These are phyloP conservation scores for Cucumis hystrix DNA, from an alignment of 306 rosid species.

Conservation along the genomic window DNA sequence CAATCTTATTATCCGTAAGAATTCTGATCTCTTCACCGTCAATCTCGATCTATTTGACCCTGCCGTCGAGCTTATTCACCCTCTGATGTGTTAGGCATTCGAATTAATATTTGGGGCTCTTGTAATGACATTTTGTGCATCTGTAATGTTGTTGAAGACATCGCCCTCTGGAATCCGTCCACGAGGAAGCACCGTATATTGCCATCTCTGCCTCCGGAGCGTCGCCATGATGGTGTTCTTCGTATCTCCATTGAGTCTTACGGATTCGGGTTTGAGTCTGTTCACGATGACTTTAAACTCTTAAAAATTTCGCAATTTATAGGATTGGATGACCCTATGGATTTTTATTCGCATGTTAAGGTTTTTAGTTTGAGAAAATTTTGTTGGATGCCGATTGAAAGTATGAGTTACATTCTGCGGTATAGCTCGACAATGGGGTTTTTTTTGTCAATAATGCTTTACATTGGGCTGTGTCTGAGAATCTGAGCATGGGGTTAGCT, in stretches of 20 bases:
- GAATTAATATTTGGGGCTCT: slow-evolving; percentile 42
- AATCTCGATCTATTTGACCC: slow-evolving; percentile 13
- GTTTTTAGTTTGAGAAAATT: slow-evolving; percentile 33
- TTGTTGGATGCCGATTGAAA: slow-evolving; percentile 31
- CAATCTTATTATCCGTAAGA: slow-evolving; percentile 25
- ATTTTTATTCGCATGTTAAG: slow-evolving; percentile 30
- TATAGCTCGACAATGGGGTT: slow-evolving; percentile 45
- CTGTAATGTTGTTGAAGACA: slow-evolving; percentile 62
- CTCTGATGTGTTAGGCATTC: slow-evolving; percentile 74
- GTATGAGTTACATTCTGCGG: slow-evolving; percentile 37
- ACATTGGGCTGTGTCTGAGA: slow-evolving; percentile 58
- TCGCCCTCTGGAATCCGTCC: slow-evolving; percentile 72
- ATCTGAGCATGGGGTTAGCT: slow-evolving; percentile 14
- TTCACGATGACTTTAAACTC: slow-evolving; percentile 31
- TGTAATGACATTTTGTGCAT: slow-evolving; percentile 60
- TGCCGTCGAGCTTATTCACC: slow-evolving; percentile 37
- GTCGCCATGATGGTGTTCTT: slow-evolving; percentile 11
- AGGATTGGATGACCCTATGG: slow-evolving; percentile 18
- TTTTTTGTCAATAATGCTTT: slow-evolving; percentile 21
- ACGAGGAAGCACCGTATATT: slow-evolving; percentile 25
- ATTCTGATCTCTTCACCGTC: slow-evolving; percentile 23
- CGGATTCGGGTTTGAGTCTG: slow-evolving; percentile 50
- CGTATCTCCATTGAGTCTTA: slow-evolving; percentile 18
- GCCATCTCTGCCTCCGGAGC: slow-evolving; percentile 23
- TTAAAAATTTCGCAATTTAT: slow-evolving; percentile 45